Evolutionary conservation across 331 rosid species (phyloP), one percentile per base, ranked within the genome.

Genomic region (Pyracantha coccinea): DNA sequence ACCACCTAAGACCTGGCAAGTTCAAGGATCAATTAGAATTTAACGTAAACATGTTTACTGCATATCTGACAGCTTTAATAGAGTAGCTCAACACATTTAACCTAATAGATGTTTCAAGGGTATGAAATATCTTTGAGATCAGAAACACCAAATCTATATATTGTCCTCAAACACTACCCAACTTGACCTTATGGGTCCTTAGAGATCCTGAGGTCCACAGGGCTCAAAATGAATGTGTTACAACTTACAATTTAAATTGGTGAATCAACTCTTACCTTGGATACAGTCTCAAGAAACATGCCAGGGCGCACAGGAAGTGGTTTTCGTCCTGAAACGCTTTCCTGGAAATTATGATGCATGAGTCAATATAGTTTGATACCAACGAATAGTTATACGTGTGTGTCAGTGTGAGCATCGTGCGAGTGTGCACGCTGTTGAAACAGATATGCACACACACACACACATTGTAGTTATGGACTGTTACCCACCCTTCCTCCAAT

Each of bases 221-320:
- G 76, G 61, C 73, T 41, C 29, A 44, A 73, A 81, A 69, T 17
- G 33, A 72, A 69, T 12, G 17, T 29, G 71, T 35, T n/a, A 52
- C 19, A 74, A 50, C 75, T 60, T 61, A 58, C 70, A 25, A 47
- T 62, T 25, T 69, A 25, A 68, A 72, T 17, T 29, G 1, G 78
- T 66, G 68, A 19, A 80, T 32, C 62, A 58, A 33, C 64, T 69
- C 81, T 82, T 82, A 94, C 99, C 99, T 87, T 94, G 72, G 96
- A 78, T 64, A 94, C 91, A 4, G 99, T 88, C 82, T 92, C 99
- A 58, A 94, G 99, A 88, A 94, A 94, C 97, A 94, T 90, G 90
- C 99, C 97, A 1, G 99, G 97, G 71, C 96, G 97, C 57, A 94
- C 97, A 1, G 99, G 99, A 76, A 79, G 95, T 20, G 89, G 86